phyloP scores from a whole-genome alignment of 2,329 filamentous ascomycete genomes.

The Hypoxylon sp. region DNA sequence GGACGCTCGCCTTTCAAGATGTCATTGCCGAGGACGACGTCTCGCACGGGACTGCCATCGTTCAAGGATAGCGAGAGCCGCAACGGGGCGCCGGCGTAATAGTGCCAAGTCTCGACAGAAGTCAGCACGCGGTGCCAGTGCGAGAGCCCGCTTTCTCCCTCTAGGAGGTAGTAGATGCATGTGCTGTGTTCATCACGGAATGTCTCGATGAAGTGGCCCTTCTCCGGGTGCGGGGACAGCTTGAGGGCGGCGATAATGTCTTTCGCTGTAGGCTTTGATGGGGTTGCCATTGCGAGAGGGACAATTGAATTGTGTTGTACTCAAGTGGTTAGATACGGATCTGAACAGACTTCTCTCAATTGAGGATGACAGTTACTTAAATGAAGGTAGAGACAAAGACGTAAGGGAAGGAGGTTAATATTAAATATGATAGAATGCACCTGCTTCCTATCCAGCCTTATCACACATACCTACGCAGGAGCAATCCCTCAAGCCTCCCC shows the following conservation, averaged over 20 bases:
- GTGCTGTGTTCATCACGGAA: constrained; percentile 62
- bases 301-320: not conserved
- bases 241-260: constrained; percentile 60
- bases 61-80: constrained; percentile 59
- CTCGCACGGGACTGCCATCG: constrained; percentile 56
- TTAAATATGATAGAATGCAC: not conserved
- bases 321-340: too few relatives aligned
- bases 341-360: not conserved
- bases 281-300: constrained; percentile 42
- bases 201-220: constrained; percentile 63
- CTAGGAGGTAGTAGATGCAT: constrained; percentile 66
- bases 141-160: constrained; percentile 59
- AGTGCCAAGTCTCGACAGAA: constrained; percentile 65
- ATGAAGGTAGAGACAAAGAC: constrained; percentile 11
- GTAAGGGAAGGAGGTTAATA: not conserved
- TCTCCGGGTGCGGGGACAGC: constrained; percentile 61
- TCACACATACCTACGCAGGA: not conserved
- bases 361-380: not conserved
- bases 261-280: constrained; percentile 54
- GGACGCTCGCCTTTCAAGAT: constrained; percentile 57
- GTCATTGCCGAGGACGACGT: constrained; percentile 57
- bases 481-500: not conserved
- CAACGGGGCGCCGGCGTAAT: constrained; percentile 66
- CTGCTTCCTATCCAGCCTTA: not conserved
- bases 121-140: constrained; percentile 64